A percentile compares a stretch with the other conserved stretches of the same genome.
Evolutionary conservation across 805 yeast species (phyloP).

Genomic region (Vanderwaltozyma polyspora): DNA sequence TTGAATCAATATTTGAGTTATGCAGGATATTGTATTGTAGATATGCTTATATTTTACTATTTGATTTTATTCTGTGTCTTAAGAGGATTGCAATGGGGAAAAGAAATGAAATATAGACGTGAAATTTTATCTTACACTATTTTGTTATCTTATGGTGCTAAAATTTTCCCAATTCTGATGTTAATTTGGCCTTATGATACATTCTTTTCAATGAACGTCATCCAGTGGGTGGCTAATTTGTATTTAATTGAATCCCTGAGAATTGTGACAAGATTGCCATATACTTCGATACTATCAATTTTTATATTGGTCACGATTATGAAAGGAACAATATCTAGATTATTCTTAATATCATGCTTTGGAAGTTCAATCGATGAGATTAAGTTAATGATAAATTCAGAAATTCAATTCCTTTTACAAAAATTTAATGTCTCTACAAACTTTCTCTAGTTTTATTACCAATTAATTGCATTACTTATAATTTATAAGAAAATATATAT

Average conservation of each 20-base stretch:
- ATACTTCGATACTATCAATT: conserved; percentile 10
- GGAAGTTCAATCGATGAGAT: conserved; percentile 3
- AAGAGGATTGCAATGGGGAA: conserved; percentile 22
- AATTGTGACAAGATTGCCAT: conserved; percentile 31
- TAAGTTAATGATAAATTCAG: conserved; percentile 1
- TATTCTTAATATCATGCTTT: conserved; percentile 13
- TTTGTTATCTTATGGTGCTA: conserved; percentile 65
- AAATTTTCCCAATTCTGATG: conserved; percentile 83
- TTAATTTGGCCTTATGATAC: conserved; percentile 94
- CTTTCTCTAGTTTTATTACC: no score
- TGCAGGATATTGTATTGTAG: conserved; percentile 39
- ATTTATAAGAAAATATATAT: no score
- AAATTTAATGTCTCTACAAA: no score
- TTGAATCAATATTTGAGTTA: conserved; percentile 46
- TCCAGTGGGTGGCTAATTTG: conserved; percentile 48
- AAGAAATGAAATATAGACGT: conserved; percentile 9
- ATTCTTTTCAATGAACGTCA: conserved; percentile 48
- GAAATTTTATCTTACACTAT: conserved; percentile 50
- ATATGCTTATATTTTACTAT: conserved; percentile 32
- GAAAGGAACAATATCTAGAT: conserved; percentile 13
- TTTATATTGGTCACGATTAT: conserved; percentile 12
- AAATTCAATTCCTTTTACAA: conserved; percentile 5
- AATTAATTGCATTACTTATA: no score
- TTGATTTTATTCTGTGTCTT: conserved; percentile 26
- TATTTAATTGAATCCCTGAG: conserved; percentile 56